Percentiles rank a stretch among this genome's conserved stretches.
Conservation (phyloP, 2,329 filamentous ascomycete genomes). For the Rhynchosporium secalis region DNA sequence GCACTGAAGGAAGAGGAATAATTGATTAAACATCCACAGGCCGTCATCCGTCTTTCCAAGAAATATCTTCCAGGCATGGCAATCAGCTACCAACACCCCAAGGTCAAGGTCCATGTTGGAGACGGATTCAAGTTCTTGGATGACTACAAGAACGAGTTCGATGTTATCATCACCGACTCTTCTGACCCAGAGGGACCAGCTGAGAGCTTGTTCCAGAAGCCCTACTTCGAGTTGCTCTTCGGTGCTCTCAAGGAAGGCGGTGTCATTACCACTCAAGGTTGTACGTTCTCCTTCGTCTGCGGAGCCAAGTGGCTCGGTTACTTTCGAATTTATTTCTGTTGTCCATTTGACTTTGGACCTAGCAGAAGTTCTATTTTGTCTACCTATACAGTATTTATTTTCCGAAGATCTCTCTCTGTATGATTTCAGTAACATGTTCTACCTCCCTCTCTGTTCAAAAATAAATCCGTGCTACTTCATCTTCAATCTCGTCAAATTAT, state of each 20-base stretch:
- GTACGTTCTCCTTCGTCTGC: constrained; percentile 74
- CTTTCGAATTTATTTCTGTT: constrained; percentile 17
- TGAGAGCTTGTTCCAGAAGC: constrained; percentile 96
- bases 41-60: constrained; percentile 97
- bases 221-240: constrained; percentile 93
- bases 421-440: not conserved
- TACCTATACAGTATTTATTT: not conserved
- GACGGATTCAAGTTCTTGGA: constrained; percentile 99
- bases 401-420: not conserved
- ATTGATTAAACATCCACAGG: constrained; percentile 48
- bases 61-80: constrained; percentile 95
- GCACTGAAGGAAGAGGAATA: constrained; percentile 5
- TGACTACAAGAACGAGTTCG: constrained; percentile 95
- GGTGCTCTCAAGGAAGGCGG: constrained; percentile 90
- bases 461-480: too few species aligned
- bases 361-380: not conserved
- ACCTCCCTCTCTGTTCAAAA: not conserved
- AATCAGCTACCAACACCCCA: constrained; percentile 89
- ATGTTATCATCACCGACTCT: constrained; percentile 99
- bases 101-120: constrained; percentile 87
- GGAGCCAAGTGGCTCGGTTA: constrained; percentile 25
- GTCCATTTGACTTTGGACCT: constrained; percentile 2
- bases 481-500: too few species aligned
- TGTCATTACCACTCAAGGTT: constrained; percentile 99
- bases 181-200: constrained; percentile 96